Conservation (phyloP, 2,329 filamentous ascomycete species). For the Fusarium torulosum region DNA sequence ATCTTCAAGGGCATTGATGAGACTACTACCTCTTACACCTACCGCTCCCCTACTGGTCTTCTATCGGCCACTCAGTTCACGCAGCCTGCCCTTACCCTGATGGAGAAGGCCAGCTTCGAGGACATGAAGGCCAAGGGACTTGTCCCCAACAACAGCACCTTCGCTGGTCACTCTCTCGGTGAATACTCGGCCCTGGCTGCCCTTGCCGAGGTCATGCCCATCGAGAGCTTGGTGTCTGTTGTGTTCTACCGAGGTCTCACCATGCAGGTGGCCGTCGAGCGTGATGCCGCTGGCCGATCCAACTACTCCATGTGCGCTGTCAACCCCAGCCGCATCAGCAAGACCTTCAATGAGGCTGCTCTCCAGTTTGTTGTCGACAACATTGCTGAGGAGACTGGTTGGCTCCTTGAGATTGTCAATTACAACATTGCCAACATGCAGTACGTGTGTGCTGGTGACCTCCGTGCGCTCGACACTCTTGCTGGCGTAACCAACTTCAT, state of each 20-base stretch:
- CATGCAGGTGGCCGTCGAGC: constrained; percentile 99
- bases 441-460: constrained; percentile 78
- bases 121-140: constrained; percentile 98
- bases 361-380: constrained; percentile 97
- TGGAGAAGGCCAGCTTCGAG: constrained; percentile 99
- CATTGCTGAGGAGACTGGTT: constrained; percentile 91
- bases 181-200: constrained; percentile 98
- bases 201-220: constrained; percentile 98
- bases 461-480: constrained; percentile 77
- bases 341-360: constrained; percentile 98
- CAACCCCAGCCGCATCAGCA: constrained; percentile 97
- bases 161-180: constrained; percentile 96
- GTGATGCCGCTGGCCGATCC: constrained; percentile 89
- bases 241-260: constrained; percentile 99
- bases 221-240: constrained; percentile 96
- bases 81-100: constrained; percentile 94
- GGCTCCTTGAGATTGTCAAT: constrained; percentile 99
- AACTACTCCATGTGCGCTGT: constrained; percentile 99
- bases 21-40: constrained; percentile 94
- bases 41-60: constrained; percentile 92
- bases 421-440: constrained; percentile 85
- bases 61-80: constrained; percentile 99
- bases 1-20: constrained; percentile 99
- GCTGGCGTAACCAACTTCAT: constrained; percentile 92
- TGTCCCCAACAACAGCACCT: constrained; percentile 95